Conservation (phyloP, 192 early-diverging fungal genomes). For the Phlyctochytrium arcticum region DNA sequence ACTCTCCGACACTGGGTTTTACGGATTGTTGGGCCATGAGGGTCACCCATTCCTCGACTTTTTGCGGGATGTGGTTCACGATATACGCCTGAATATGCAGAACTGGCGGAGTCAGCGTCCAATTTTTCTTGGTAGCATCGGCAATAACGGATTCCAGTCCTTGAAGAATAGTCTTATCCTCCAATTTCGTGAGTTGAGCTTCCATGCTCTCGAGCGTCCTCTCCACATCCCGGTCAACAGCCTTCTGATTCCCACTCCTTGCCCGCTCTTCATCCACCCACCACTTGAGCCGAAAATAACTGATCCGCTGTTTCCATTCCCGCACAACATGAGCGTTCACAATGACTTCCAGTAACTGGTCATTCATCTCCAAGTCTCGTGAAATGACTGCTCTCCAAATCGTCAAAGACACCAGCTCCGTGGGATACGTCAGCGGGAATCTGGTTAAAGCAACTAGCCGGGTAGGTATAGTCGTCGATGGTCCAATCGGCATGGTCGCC, state of each 20-base stretch:
- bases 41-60: not conserved
- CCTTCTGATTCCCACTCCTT: not conserved
- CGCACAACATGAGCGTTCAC: not conserved
- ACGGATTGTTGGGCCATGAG: not conserved
- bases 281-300: not conserved
- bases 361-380: not conserved
- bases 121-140: not conserved
- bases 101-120: not conserved
- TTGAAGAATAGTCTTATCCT: not conserved
- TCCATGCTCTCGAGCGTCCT: not conserved
- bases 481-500: not conserved
- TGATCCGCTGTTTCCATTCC: not conserved
- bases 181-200: not conserved
- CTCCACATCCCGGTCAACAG: not conserved
- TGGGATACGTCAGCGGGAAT: not conserved
- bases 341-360: not conserved
- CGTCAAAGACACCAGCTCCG: not conserved
- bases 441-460: not conserved
- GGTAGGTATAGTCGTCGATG: not conserved
- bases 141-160: not conserved
- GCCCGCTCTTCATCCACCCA: not conserved
- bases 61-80: not conserved
- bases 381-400: too few species aligned
- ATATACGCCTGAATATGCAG: not conserved
- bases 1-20: not conserved